Base-by-base conservation (phyloP, 352 stramenopile species). In the Phytophthora pisi region DNA sequence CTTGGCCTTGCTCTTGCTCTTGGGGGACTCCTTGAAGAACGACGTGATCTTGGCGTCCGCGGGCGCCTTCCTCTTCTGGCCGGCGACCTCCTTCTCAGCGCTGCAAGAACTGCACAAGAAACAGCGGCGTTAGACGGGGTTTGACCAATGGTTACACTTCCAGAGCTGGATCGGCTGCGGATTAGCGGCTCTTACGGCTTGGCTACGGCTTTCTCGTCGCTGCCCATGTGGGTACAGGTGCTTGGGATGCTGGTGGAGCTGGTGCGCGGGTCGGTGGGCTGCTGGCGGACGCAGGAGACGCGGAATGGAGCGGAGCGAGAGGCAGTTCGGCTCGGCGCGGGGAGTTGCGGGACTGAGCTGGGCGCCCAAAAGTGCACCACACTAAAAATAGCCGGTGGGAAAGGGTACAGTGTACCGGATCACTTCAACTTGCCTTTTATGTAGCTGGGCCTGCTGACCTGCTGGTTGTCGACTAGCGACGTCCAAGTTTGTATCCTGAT, bases 51-150 rank as follows among this genome's bases (percentile, higher is more conserved):
- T 77, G 23, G 61, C 51, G 26, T 53, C 59, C 1, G 79, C 72
- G 40, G 76, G 57, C 4, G 72, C 73, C 57, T 88, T 88, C 13
- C 79, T 75, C 66, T 88, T 88, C 57, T 72, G 49, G 26, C 72
- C 75, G 26, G 64, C 54, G 8, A 40, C 59, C 57, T 81, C 75
- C 42, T 75, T 70, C 61, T 84, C 79, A 36, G 53, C 54, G 61
- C 78, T 87, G 49, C 10, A 58, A 47, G 10, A 23, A 40, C 54
- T 36, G 46, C 58, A 46, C 64, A 70, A 58, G n/a, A 55, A 51
- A 57, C 8, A 28, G 36, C n/a, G 13, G 53, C 9, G 5, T 46
- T 9, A 59, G 24, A 52, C 38, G 38, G 15, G 34, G 16, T 40
- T 4, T 16, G 34, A 40, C 2, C 34, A 16, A 3, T 38, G 8